phyloP scores from a whole-genome alignment of 495 filamentous ascomycete species.

The Opeltia flavorubescens region DNA sequence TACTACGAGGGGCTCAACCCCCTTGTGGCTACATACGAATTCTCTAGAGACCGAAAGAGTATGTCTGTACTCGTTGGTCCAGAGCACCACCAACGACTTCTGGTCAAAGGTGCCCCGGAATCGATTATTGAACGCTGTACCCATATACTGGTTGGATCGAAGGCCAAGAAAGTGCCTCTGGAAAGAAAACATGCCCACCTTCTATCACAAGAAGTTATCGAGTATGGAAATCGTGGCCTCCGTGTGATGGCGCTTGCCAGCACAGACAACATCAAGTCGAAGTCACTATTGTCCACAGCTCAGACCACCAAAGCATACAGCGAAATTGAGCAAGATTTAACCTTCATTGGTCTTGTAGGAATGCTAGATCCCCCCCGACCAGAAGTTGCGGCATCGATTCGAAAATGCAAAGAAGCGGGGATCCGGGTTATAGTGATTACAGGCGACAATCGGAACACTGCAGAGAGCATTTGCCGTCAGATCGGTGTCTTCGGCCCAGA shows the following conservation, averaged over 20 bases:
- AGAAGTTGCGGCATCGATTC: slow-evolving; percentile 79
- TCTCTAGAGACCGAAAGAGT: slow-evolving; percentile 95
- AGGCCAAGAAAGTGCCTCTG: slow-evolving; percentile 61
- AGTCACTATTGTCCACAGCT: slow-evolving; percentile 56
- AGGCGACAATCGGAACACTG: slow-evolving; percentile 93
- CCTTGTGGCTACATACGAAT: slow-evolving; percentile 82
- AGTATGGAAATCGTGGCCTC: slow-evolving; percentile 83
- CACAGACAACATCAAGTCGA: slow-evolving; percentile 54
- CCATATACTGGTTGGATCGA: slow-evolving; percentile 54
- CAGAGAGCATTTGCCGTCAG: slow-evolving; percentile 92
- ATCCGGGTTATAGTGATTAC: slow-evolving; percentile 98
- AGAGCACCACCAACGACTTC: slow-evolving; percentile 54
- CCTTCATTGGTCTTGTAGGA: slow-evolving; percentile 79
- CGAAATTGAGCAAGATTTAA: slow-evolving; percentile 83
- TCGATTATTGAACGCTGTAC: slow-evolving; percentile 85
- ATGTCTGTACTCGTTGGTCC: slow-evolving; percentile 89
- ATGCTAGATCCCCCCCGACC: slow-evolving; percentile 97
- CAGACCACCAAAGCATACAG: slow-evolving; percentile 73
- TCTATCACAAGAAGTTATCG: slow-evolving; percentile 62
- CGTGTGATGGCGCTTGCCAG: slow-evolving; percentile 89
- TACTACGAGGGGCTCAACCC: slow-evolving; percentile 68
- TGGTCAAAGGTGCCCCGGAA: slow-evolving; percentile 96
- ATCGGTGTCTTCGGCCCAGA: slow-evolving; percentile 81
- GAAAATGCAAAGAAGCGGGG: slow-evolving; percentile 79
- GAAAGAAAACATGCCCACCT: slow-evolving; percentile 49